These are phyloP conservation scores for Amanita pseudoporphyria DNA, from an alignment of 768 basidiomycete genomes.

Conservation along the genomic window DNA sequence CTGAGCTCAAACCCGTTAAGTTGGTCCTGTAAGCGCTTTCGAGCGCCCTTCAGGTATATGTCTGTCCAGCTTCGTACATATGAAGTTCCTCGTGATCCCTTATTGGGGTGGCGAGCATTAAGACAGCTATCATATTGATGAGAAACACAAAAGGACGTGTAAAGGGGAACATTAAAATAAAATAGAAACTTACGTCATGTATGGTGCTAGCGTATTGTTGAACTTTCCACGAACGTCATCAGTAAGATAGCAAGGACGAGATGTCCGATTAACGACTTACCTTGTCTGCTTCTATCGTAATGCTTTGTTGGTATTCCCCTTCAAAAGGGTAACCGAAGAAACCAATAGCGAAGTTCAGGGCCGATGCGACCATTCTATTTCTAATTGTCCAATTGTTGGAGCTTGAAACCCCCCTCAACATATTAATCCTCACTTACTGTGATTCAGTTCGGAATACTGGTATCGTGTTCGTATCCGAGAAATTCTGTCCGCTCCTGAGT, in stretches of 20 bases:
- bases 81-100: conserved; percentile 43
- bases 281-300: conserved; percentile 57
- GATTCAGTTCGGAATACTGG: conserved; percentile 78
- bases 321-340: conserved; percentile 73
- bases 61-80: conserved; percentile 59
- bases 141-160: not conserved
- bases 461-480: conserved; percentile 45
- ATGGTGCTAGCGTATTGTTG: conserved; percentile 83
- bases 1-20: conserved; percentile 54
- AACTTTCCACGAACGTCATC: conserved; percentile 31
- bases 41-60: conserved; percentile 64
- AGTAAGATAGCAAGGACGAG: conserved; percentile 8
- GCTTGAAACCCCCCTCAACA: not conserved
- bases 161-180: not conserved
- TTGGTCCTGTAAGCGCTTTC: conserved; percentile 45
- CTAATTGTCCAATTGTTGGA: conserved; percentile 23
- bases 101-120: conserved; percentile 41
- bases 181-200: conserved; percentile 45
- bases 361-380: conserved; percentile 63
- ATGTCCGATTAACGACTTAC: conserved; percentile 25
- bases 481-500: conserved; percentile 30
- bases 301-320: conserved; percentile 64
- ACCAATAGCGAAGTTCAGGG: conserved; percentile 59
- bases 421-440: conserved; percentile 32
- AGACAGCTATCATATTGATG: conserved; percentile 36